Evolutionary conservation across 345 rosid species (phyloP).

Genomic region (Heritiera fomes): DNA sequence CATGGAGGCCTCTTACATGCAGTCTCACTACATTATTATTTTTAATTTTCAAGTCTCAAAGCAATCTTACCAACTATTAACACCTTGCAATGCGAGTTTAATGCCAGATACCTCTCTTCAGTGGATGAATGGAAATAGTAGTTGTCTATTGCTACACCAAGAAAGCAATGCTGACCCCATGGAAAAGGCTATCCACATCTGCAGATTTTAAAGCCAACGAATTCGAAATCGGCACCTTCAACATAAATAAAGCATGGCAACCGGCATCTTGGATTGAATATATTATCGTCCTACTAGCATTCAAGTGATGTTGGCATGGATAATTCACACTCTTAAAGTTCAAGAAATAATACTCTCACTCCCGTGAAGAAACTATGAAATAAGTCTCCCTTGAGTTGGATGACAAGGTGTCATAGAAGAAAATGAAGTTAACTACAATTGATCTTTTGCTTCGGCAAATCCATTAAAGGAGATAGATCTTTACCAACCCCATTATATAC

Average conservation of each 20-base stretch:
- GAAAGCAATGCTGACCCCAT: constrained; percentile 93
- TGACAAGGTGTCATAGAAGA: constrained; percentile 23
- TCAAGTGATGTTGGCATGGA: constrained; percentile 42
- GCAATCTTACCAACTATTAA: constrained; percentile 97
- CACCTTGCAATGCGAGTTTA: constrained; percentile 74
- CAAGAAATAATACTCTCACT: constrained; percentile 32
- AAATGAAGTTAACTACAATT: constrained; percentile 26
- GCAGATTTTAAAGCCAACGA: constrained; percentile 99
- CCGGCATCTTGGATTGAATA: constrained; percentile 67
- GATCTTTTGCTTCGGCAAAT: constrained; percentile 27
- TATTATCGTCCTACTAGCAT: constrained; percentile 55
- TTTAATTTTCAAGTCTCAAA: constrained; percentile 61
- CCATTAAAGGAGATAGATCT: constrained; percentile 11
- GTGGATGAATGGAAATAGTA: constrained; percentile 65
- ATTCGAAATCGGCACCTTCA: constrained; percentile 88
- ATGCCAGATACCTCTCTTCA: constrained; percentile 91
- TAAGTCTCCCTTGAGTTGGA: constrained; percentile 28
- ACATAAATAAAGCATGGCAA: constrained; percentile 77
- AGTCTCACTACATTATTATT: constrained; percentile 62
- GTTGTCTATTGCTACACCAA: constrained; percentile 95
- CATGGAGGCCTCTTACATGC: constrained; percentile 39
- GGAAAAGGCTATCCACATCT: constrained; percentile 86
- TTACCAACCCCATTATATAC: constrained; percentile 1
- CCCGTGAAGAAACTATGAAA: constrained; percentile 26
- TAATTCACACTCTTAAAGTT: constrained; percentile 30